Evolutionary conservation across 768 basidiomycete genomes (phyloP).

Genomic region (Agrocybe pediades): DNA sequence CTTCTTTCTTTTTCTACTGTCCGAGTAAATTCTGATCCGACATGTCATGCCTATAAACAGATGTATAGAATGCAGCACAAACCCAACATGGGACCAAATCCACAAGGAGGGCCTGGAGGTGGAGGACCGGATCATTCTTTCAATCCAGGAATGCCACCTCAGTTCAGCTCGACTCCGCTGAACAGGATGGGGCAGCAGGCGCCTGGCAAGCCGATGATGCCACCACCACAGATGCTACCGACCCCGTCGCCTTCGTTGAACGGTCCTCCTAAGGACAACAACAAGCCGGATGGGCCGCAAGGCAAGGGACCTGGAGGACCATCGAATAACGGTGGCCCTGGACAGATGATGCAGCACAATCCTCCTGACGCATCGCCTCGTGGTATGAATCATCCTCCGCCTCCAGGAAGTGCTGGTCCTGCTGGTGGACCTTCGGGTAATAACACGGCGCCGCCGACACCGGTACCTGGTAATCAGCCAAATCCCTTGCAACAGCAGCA

Average conservation of each 20-base stretch:
- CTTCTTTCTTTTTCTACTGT: background rate
- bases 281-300: slow-evolving; percentile 2
- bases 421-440: slow-evolving; percentile 15
- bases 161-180: slow-evolving; percentile 10
- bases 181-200: slow-evolving; percentile 8
- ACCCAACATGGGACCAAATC: slow-evolving; percentile 1
- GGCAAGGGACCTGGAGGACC: slow-evolving; percentile 9
- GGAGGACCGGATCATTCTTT: slow-evolving; percentile 5
- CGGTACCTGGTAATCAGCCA: slow-evolving; percentile 22
- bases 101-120: background rate
- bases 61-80: slow-evolving; percentile 9
- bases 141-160: background rate
- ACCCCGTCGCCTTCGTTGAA: slow-evolving; percentile 14
- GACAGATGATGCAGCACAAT: slow-evolving; percentile 7
- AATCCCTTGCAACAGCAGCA: slow-evolving; percentile 20
- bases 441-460: slow-evolving; percentile 26
- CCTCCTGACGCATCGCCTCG: slow-evolving; percentile 20
- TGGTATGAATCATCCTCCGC: slow-evolving; percentile 4
- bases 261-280: slow-evolving; percentile 12
- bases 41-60: background rate
- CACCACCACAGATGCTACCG: too few relatives aligned
- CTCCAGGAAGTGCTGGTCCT: slow-evolving; percentile 1
- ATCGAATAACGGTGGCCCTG: background rate
- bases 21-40: background rate
- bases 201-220: slow-evolving; percentile 12